These are phyloP conservation scores for Penicillium griseofulvum DNA, from an alignment of 2,329 filamentous ascomycete genomes.

Conservation along the genomic window DNA sequence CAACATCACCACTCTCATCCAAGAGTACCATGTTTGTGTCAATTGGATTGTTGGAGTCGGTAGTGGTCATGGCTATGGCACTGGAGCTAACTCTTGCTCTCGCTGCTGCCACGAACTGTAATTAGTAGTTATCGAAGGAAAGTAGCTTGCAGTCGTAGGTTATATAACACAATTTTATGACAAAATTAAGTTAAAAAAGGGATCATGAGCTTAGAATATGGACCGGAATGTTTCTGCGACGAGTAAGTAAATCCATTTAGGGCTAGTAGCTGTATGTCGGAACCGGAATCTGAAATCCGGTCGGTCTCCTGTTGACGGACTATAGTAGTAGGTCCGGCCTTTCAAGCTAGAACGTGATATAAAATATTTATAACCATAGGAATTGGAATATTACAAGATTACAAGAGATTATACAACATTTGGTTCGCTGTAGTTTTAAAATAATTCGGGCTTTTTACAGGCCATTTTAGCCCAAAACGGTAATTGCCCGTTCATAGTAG, in stretches of 20 bases:
- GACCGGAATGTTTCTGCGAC: neutral
- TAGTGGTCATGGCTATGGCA: neutral
- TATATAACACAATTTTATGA: neutral
- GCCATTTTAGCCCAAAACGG: neutral
- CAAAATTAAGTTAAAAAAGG: neutral
- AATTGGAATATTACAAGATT: neutral
- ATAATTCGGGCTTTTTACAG: neutral
- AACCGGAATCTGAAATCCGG: neutral
- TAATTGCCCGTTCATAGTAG: neutral
- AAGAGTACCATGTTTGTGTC: fast-evolving
- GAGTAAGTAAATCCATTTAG: neutral
- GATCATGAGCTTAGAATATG: neutral
- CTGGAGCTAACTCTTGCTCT: neutral
- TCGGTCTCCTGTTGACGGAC: neutral
- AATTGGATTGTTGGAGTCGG: neutral
- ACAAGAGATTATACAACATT: too few relatives aligned
- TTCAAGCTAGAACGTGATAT: neutral
- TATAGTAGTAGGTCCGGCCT: neutral
- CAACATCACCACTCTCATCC: neutral
- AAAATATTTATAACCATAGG: neutral
- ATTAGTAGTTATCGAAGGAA: neutral
- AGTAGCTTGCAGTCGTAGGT: neutral
- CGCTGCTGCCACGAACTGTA: neutral
- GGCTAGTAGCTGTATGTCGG: neutral
- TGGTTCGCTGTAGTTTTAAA: neutral